Evolutionary conservation across 2,329 filamentous ascomycete genomes (phyloP).

Genomic region (Neoascochyta sp.): DNA sequence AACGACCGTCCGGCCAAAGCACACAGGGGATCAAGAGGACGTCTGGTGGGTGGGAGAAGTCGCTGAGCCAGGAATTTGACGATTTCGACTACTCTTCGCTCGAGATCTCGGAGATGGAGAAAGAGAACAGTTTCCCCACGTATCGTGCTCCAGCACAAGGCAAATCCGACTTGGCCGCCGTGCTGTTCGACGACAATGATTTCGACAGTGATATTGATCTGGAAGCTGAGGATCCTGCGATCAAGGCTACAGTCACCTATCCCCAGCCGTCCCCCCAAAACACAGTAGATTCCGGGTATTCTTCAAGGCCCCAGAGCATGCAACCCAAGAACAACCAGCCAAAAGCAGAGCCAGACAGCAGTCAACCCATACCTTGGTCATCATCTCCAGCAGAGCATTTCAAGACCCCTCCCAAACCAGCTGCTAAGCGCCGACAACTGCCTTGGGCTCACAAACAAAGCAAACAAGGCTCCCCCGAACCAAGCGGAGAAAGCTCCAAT

Average conservation of each 20-base stretch:
- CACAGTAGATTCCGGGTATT: conserved; percentile 38
- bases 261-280: conserved; percentile 23
- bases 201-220: conserved; percentile 81
- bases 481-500: conserved; percentile 17
- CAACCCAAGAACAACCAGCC: conserved; percentile 19
- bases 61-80: conserved; percentile 36
- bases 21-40: conserved; percentile 44
- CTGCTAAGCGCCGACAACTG: conserved; percentile 43
- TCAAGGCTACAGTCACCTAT: conserved; percentile 44
- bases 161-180: conserved; percentile 21
- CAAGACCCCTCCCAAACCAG: conserved; percentile 26
- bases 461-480: conserved; percentile 20
- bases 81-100: conserved; percentile 27
- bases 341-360: conserved; percentile 42
- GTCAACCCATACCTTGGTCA: conserved; percentile 67
- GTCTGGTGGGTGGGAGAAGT: conserved; percentile 47
- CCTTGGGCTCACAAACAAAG: conserved; percentile 53
- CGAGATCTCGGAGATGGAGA: conserved; percentile 23
- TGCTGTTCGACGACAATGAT: conserved; percentile 68
- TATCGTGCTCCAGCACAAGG: conserved; percentile 13
- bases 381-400: conserved; percentile 55
- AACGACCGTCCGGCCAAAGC: conserved; percentile 9
- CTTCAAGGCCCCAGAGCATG: conserved; percentile 14
- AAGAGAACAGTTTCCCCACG: conserved; percentile 21
- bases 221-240: conserved; percentile 61